Base-by-base conservation (phyloP, 1,284 basidiomycete genomes). In the Leucoagaricus sp. region DNA sequence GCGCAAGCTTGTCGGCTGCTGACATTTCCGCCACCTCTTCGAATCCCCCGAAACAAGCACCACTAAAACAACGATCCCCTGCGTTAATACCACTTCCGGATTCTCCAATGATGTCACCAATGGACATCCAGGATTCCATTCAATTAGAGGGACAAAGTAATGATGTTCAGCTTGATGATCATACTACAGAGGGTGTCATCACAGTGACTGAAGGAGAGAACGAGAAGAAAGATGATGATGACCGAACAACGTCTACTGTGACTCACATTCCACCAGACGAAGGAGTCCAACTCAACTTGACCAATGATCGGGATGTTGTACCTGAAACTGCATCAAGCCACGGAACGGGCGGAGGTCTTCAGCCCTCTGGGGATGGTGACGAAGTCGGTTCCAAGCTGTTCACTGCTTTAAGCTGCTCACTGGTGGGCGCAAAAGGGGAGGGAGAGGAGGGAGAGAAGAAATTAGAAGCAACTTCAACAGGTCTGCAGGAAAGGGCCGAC, bases 51-150 rank as follows among this genome's bases (percentile, higher is more conserved):
- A 15, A n/a, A n/a, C n/a, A n/a, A n/a, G n/a, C n/a, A n/a, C n/a
- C n/a, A n/a, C n/a, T n/a, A n/a, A n/a, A n/a, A n/a, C n/a, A n/a
- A n/a, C n/a, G n/a, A n/a, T 36, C 49, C 53, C 52, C 53, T 17
- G 21, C 47, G 65, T 55, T 69, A 66, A 54, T 72, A 64, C 68
- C 72, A n/a, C 61, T 67, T 4, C 65, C 68, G 19, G 67, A 62
- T 3, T 69, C 68, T 28, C 68, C 66, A n/a, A 42, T 59, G 6
- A 15, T 56, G 8, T 45, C 60, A 19, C 58, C 63, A 13, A 42
- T 36, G 10, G 21, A 23, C 28, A 44, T 25, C 55, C 53, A 48
- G 28, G 31, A 46, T 36, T 28, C 44, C 19, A 12, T 1, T 8
- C 52, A 28, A 49, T 56, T 40, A 53, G 57, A 49, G 23, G 34